Conservation (phyloP, 148 eudicot genomes). For the Polygonum aviculare region DNA sequence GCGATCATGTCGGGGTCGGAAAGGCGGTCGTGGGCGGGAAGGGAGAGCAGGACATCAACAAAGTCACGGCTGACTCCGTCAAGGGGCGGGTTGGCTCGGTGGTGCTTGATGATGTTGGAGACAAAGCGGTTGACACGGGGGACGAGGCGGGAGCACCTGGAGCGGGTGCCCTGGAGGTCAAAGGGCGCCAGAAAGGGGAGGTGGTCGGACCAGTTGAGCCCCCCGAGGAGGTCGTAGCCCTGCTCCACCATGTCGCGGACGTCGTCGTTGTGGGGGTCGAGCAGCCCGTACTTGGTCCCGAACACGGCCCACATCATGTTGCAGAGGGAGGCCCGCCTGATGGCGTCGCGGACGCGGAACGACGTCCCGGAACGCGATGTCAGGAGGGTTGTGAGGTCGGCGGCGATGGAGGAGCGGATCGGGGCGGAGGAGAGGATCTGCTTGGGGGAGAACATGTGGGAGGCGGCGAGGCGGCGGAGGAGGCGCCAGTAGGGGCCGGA, state of each 20-base stretch:
- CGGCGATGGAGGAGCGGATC: constrained; percentile 32
- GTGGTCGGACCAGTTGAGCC: constrained; percentile 63
- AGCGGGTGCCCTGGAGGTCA: constrained; percentile 54
- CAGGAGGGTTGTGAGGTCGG: constrained; percentile 48
- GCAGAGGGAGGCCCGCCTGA: constrained; percentile 46
- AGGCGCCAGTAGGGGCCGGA: constrained; percentile 74
- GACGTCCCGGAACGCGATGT: constrained; percentile 43
- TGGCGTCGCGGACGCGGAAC: constrained; percentile 29
- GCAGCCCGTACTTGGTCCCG: constrained; percentile 23
- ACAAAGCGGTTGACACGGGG: constrained; percentile 67
- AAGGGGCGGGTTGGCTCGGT: constrained; percentile 20
- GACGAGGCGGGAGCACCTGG: constrained; percentile 51
- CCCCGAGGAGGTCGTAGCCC: constrained; percentile 70
- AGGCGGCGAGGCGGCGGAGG: constrained; percentile 50
- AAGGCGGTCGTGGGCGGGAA: constrained; percentile 37
- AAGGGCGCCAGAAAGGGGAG: constrained; percentile 46
- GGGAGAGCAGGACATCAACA: constrained; percentile 61
- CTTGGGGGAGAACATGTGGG: constrained; percentile 69
- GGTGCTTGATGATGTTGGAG: constrained; percentile 39
- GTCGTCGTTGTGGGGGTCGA: constrained; percentile 17
- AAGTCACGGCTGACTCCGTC: constrained; percentile 34
- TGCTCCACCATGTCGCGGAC: constrained; percentile 52
- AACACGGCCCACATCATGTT: constrained; percentile 81
- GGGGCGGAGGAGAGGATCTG: constrained; percentile 47
- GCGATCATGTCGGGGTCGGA: constrained; percentile 64